These are phyloP conservation scores for Chrysosporium keratinophilum DNA, from an alignment of 2,329 filamentous ascomycete species.

Conservation along the genomic window DNA sequence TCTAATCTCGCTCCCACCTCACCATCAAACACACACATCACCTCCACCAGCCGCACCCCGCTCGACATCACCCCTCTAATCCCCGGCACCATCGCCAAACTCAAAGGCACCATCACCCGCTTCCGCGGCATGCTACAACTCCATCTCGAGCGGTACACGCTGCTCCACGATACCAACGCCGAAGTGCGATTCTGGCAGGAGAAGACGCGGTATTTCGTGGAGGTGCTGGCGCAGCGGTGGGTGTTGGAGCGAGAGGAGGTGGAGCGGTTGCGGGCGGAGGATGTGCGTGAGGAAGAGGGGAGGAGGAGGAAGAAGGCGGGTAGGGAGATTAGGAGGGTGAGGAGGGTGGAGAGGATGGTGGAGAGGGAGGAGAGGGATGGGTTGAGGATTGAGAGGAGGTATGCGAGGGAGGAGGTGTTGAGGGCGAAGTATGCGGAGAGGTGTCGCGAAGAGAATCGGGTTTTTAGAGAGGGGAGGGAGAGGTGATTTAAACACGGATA, in stretches of 20 bases:
- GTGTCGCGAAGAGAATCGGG: slow-evolving; percentile 25
- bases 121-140: slow-evolving; percentile 46
- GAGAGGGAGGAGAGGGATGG: slow-evolving; percentile 33
- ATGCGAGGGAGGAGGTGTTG: slow-evolving; percentile 34
- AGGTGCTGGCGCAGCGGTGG: slow-evolving; percentile 47
- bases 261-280: slow-evolving; percentile 33
- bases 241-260: slow-evolving; percentile 37
- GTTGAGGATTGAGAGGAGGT: slow-evolving; percentile 21
- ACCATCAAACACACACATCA: slow-evolving; percentile 5
- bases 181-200: slow-evolving; percentile 47
- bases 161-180: slow-evolving; percentile 43
- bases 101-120: slow-evolving; percentile 46
- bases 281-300: slow-evolving; percentile 31
- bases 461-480: slow-evolving; percentile 19
- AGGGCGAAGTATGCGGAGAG: slow-evolving; percentile 27
- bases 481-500: too few relatives aligned
- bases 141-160: slow-evolving; percentile 43
- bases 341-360: slow-evolving; percentile 26
- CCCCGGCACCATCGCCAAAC: slow-evolving; percentile 44
- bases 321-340: slow-evolving; percentile 31
- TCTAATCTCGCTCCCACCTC: background rate
- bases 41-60: slow-evolving; percentile 21
- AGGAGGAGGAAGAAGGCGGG: slow-evolving; percentile 32
- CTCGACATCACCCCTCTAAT: slow-evolving; percentile 40
- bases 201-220: slow-evolving; percentile 39